phyloP scores from a whole-genome alignment of 768 basidiomycete species.

The Psilocybe azurescens region DNA sequence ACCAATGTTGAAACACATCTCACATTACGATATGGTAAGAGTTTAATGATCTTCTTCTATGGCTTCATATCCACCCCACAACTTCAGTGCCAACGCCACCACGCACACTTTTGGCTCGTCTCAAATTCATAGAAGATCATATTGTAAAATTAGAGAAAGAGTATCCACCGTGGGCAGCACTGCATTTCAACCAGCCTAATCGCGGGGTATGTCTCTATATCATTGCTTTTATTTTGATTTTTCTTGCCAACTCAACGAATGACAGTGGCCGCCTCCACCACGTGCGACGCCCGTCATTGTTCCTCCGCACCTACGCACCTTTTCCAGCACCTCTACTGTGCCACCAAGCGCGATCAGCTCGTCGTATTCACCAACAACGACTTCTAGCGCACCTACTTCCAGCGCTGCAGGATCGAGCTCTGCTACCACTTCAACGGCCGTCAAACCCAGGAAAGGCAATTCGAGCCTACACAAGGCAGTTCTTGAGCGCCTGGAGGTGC shows the following conservation, averaged over 20 bases:
- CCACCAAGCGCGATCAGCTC: conserved; percentile 14
- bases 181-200: conserved; percentile 88
- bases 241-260: background rate
- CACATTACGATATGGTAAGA: conserved; percentile 74
- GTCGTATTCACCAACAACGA: conserved; percentile 17
- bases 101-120: conserved; percentile 61
- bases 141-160: conserved; percentile 79
- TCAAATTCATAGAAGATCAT: conserved; percentile 79
- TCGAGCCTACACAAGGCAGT: conserved; percentile 68
- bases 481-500: conserved; percentile 75
- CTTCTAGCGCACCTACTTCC: background rate
- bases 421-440: background rate
- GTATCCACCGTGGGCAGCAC: conserved; percentile 86
- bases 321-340: conserved; percentile 14
- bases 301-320: conserved; percentile 59
- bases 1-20: conserved; percentile 73
- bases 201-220: conserved; percentile 64
- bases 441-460: conserved; percentile 38
- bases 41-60: background rate
- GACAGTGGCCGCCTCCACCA: conserved; percentile 85
- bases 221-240: background rate
- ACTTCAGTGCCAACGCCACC: conserved; percentile 73
- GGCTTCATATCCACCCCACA: background rate
- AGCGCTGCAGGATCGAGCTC: background rate
- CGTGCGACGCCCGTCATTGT: conserved; percentile 80